phyloP scores from a whole-genome alignment of 768 basidiomycete species.

The Russula sp. region DNA sequence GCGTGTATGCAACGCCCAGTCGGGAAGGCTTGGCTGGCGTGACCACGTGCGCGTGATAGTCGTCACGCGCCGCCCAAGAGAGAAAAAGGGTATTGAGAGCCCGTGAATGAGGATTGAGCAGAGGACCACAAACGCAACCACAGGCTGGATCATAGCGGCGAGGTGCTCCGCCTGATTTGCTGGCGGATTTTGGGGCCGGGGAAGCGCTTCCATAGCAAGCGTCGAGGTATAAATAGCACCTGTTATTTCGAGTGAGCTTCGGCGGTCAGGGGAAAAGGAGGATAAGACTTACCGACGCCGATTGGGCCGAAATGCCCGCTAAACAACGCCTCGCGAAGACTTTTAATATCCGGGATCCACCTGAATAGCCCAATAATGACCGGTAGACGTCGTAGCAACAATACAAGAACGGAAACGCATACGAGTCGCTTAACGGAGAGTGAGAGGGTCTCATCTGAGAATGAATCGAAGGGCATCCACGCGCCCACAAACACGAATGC shows the following conservation, averaged over 20 bases:
- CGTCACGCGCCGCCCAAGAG: conserved; percentile 87
- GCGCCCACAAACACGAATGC: conserved; percentile 96
- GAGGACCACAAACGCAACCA: conserved; percentile 92
- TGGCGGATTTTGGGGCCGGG: conserved; percentile 40
- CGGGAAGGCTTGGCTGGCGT: conserved; percentile 57
- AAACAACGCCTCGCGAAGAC: conserved; percentile 87
- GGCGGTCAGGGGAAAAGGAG: neutral
- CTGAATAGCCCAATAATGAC: conserved; percentile 77
- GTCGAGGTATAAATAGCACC: conserved; percentile 94
- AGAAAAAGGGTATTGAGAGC: conserved; percentile 91
- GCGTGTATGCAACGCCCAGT: conserved; percentile 78
- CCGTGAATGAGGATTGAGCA: conserved; percentile 85
- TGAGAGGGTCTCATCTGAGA: conserved; percentile 57
- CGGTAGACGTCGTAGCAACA: conserved; percentile 79
- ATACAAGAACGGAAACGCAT: conserved; percentile 74
- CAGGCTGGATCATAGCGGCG: conserved; percentile 77
- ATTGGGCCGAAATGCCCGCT: conserved; percentile 94
- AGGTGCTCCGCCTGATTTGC: conserved; percentile 58
- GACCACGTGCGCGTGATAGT: conserved; percentile 89
- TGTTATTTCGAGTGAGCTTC: conserved; percentile 26
- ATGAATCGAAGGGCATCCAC: conserved; percentile 90
- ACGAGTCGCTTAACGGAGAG: conserved; percentile 81
- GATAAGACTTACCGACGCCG: conserved; percentile 50
- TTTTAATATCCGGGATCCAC: conserved; percentile 97
- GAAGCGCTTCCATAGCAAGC: conserved; percentile 60